Evolutionary conservation across 2,329 filamentous ascomycete species (phyloP).

Genomic region (Diaporthe eres): DNA sequence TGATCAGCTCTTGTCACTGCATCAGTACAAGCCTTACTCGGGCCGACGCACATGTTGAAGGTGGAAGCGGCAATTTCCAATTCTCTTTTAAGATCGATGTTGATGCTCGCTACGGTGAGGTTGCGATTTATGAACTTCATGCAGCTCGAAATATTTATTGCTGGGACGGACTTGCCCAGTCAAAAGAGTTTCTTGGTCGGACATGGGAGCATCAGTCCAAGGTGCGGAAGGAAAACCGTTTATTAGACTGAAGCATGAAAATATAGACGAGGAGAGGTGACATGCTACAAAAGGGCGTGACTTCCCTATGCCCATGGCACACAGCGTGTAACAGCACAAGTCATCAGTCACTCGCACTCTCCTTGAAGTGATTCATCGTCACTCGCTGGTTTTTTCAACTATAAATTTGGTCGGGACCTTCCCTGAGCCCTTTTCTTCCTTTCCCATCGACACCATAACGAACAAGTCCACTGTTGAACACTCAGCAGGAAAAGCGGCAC

Average conservation of each 20-base stretch:
- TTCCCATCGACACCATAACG: too few relatives aligned
- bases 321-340: neutral
- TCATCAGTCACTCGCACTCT: neutral
- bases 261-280: neutral
- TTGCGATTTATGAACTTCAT: neutral
- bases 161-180: neutral
- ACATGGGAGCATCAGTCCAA: neutral
- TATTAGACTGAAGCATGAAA: neutral
- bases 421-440: neutral
- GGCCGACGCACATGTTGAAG: neutral
- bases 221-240: neutral
- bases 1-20: neutral
- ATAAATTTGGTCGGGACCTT: neutral
- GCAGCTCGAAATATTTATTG: neutral
- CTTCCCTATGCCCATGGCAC: neutral
- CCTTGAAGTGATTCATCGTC: neutral
- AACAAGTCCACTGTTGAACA: neutral
- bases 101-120: neutral
- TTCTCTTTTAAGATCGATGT: neutral
- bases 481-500: neutral
- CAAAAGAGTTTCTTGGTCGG: neutral
- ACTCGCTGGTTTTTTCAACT: neutral
- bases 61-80: fast-evolving
- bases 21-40: neutral
- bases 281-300: neutral